A percentile compares a stretch with the other conserved stretches of the same genome.
phyloP scores from a whole-genome alignment of 345 rosid species.

The Cochlearia excelsa region DNA sequence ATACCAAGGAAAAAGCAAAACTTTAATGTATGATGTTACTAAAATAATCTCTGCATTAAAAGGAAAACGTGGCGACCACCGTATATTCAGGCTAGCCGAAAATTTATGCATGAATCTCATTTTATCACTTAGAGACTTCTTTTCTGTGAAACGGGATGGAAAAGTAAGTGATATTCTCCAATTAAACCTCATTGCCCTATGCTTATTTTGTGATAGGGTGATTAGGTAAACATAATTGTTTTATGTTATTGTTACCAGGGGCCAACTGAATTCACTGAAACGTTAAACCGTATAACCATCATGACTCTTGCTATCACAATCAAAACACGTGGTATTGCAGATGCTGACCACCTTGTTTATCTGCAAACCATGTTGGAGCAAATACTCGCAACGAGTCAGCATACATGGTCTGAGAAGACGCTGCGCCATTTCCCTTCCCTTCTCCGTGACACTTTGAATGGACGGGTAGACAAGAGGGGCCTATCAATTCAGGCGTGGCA shows the following conservation, averaged over 20 bases:
- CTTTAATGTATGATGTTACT: conserved; percentile 90
- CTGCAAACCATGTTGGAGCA: conserved; percentile 91
- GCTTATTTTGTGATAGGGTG: conserved; percentile 16
- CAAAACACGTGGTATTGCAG: conserved; percentile 96
- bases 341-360: conserved; percentile 89
- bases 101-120: conserved; percentile 92
- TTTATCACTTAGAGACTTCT: conserved; percentile 86
- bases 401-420: conserved; percentile 94
- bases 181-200: conserved; percentile 15
- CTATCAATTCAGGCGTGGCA: conserved; percentile 79
- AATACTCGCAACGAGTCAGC: conserved; percentile 83
- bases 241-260: conserved; percentile 55
- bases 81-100: conserved; percentile 87
- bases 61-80: conserved; percentile 97
- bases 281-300: conserved; percentile 80
- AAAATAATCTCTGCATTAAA: conserved; percentile 89
- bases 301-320: conserved; percentile 89
- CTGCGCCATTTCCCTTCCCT: conserved; percentile 76
- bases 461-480: conserved; percentile 69
- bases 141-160: conserved; percentile 87
- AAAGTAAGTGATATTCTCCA: conserved; percentile 50
- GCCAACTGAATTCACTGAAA: conserved; percentile 96
- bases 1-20: conserved; percentile 90
- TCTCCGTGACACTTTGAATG: conserved; percentile 66
- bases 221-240: conserved; percentile 18